Evolutionary conservation across 768 basidiomycete species (phyloP).

Genomic region (Solioccasus polychromus): DNA sequence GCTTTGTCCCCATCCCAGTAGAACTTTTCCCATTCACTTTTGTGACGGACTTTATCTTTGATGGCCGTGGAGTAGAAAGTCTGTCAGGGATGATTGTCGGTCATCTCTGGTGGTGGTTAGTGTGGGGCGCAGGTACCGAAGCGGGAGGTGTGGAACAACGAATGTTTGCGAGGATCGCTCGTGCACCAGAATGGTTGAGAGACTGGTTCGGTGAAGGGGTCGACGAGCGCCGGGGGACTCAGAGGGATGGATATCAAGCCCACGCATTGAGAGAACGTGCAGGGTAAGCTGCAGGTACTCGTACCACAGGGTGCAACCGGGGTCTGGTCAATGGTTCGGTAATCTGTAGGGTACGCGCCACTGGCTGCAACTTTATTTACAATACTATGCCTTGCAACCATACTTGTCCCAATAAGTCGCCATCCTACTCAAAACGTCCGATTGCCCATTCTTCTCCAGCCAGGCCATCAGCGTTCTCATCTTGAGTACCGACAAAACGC

Average conservation of each 20-base stretch:
- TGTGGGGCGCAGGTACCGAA: constrained; percentile 50
- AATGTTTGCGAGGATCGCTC: constrained; percentile 37
- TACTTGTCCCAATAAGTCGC: constrained; percentile 52
- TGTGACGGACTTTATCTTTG: constrained; percentile 66
- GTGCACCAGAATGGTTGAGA: constrained; percentile 60
- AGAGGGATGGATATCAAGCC: constrained; percentile 53
- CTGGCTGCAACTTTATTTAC: too few relatives aligned
- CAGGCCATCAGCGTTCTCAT: constrained; percentile 85
- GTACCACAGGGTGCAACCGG: constrained; percentile 44
- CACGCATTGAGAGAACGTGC: constrained; percentile 48
- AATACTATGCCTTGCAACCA: constrained; percentile 25
- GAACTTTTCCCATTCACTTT: constrained; percentile 73
- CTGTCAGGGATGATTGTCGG: constrained; percentile 74
- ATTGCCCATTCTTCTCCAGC: constrained; percentile 66
- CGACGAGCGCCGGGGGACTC: constrained; percentile 33
- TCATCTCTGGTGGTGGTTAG: constrained; percentile 78
- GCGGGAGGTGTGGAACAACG: constrained; percentile 40
- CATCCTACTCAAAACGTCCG: constrained; percentile 68
- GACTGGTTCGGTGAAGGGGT: constrained; percentile 43
- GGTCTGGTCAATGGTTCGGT: constrained; percentile 55
- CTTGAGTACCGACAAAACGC: constrained; percentile 75
- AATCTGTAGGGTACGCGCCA: constrained; percentile 5
- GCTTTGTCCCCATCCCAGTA: constrained; percentile 71
- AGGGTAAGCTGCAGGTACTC: constrained; percentile 14
- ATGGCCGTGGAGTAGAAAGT: constrained; percentile 55